These are phyloP conservation scores for Chytridiales sp. DNA, from an alignment of 371 early-diverging fungal genomes.

Conservation along the genomic window DNA sequence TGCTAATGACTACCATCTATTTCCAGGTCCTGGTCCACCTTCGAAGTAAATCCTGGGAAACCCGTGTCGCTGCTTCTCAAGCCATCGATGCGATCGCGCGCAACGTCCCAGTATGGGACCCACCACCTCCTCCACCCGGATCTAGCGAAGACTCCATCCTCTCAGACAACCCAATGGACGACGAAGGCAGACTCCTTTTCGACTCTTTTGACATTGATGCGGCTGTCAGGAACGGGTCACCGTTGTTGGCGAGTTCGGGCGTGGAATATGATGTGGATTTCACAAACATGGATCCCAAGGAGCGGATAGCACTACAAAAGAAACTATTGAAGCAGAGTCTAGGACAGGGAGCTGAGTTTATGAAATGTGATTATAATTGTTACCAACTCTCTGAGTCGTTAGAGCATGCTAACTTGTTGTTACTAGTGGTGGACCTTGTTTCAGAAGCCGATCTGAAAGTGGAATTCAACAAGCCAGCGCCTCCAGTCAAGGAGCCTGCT, in stretches of 20 bases:
- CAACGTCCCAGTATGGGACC: constrained; percentile 79
- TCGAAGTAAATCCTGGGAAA: constrained; percentile 89
- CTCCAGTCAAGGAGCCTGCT: neutral
- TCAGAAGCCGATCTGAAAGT: constrained; percentile 64
- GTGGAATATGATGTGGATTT: constrained; percentile 86
- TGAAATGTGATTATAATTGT: constrained; percentile 66
- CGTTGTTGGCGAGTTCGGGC: constrained; percentile 67
- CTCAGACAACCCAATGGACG: neutral
- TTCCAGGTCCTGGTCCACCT: constrained; percentile 80
- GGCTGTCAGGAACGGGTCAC: constrained; percentile 76
- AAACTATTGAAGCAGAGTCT: constrained; percentile 80
- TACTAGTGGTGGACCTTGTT: constrained; percentile 64
- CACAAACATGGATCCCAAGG: constrained; percentile 77
- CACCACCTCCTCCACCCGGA: constrained; percentile 30
- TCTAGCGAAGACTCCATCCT: neutral
- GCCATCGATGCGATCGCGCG: constrained; percentile 89
- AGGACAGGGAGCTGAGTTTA: constrained; percentile 83
- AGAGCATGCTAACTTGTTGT: constrained; percentile 5
- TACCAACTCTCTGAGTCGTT: neutral
- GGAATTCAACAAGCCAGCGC: constrained; percentile 6
- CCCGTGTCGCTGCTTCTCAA: constrained; percentile 90
- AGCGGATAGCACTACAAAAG: constrained; percentile 79
- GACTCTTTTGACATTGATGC: constrained; percentile 77
- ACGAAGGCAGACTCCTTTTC: constrained; percentile 63
- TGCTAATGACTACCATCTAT: constrained; percentile 1